Evolutionary conservation across 208 protist species (phyloP).

Genomic region (Acanthamoeba healyi): DNA sequence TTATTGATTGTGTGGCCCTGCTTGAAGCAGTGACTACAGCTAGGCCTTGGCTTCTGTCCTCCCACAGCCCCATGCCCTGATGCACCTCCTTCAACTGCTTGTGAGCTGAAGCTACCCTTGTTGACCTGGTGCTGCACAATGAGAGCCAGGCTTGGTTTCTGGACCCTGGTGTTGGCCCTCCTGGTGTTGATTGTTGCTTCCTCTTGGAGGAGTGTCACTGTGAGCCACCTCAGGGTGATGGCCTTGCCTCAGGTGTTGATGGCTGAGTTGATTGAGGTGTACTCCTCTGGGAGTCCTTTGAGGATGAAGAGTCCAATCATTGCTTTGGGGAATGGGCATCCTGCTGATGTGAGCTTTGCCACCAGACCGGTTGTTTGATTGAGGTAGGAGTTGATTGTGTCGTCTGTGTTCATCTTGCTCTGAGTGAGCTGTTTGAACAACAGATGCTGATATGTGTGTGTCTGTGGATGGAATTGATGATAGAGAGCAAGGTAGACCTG

Average conservation of each 20-base stretch:
- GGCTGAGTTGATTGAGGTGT: not conserved
- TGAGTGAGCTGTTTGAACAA: not conserved
- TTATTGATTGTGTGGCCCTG: not conserved
- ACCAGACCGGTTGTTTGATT: not conserved
- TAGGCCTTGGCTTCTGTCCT: not conserved
- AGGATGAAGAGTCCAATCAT: not conserved
- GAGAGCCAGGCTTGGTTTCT: too few relatives aligned
- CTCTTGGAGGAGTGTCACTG: not conserved
- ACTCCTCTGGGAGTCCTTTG: not conserved
- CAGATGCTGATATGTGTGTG: not conserved
- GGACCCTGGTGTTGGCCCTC: not conserved
- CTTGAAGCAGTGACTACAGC: constrained; percentile 4
- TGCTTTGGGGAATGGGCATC: not conserved
- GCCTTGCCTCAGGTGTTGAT: not conserved
- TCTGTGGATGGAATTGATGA: not conserved
- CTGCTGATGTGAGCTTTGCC: not conserved
- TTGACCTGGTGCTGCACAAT: not conserved
- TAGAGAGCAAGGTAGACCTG: constrained; percentile 47
- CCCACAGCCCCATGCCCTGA: too few relatives aligned
- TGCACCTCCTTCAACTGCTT: too few relatives aligned
- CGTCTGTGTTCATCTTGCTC: not conserved
- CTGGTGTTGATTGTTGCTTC: not conserved
- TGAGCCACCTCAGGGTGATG: not conserved
- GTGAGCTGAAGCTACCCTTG: too few relatives aligned
- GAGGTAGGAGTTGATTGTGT: not conserved